Evolutionary conservation across 2,329 filamentous ascomycete species (phyloP), one percentile per base, ranked within the genome.

Genomic region (Fonsecaea erecta): DNA sequence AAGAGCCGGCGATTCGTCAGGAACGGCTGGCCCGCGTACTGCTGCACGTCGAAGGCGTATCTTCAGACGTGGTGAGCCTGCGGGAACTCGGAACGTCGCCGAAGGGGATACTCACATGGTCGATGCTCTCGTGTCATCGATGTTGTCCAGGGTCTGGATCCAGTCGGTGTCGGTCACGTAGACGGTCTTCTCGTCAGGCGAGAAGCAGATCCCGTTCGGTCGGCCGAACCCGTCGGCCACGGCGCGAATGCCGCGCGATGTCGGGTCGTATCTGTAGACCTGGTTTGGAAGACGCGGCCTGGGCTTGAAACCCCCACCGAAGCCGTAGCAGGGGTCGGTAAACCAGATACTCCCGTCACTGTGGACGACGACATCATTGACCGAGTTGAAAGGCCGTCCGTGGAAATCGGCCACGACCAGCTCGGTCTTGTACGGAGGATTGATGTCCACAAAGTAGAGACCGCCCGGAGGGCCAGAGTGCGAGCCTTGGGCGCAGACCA

Each of bases 1-100:
- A 87, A 86, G 0, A 85, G 71, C n/a, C 83, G 79, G 51, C 78
- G 78, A 70, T 85, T 85, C 0, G 71, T 70, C 6, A 86, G 74
- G 59, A 82, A 82, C 0, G 71, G 76, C 12, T 73, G 70, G 16
- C 40, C 30, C 9, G 75, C 74, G 11, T 74, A 73, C 26, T 76
- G 57, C 43, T 76, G 74, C 1, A 62, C 72, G 2, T 77, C 60
- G 4, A 86, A 73, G 70, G 85, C 83, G 60, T 64, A 71, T 24
- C 71, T 75, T 14, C 12, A 18, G n/a, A 5, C 18, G 3, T 12
- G n/a, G 35, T 37, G 14, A 34, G 30, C 51, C 30, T 32, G 21
- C 24, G 14, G 14, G 9, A 26, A 30, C 6, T n/a, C 16, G 3
- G 1, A 37, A 11, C 9, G 35, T 1, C 11, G 35, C 35, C 35